Percentiles rank a stretch among this genome's conserved stretches.
phyloP scores from a whole-genome alignment of 2,329 filamentous ascomycete genomes.

The Fusarium sp. region DNA sequence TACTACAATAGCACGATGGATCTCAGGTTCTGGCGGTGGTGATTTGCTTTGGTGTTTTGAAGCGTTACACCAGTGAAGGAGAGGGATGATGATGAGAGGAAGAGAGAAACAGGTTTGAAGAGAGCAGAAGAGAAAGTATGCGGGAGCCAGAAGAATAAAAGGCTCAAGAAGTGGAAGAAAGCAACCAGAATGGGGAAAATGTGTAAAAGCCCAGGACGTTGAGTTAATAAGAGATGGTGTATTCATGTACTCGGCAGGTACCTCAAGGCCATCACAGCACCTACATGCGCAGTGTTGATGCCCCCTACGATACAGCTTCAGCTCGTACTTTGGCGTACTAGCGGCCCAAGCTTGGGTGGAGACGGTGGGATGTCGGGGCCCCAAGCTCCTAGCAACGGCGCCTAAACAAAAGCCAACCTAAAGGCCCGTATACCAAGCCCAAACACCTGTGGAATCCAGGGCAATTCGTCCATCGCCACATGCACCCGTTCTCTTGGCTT shows the following conservation, averaged over 20 bases:
- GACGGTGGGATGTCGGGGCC: conserved; percentile 27
- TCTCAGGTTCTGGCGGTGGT: conserved; percentile 17
- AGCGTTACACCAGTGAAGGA: conserved; percentile 7
- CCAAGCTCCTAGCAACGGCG: conserved; percentile 45
- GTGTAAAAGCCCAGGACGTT: conserved; percentile 19
- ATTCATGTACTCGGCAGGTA: conserved; percentile 35
- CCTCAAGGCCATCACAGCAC: conserved; percentile 17
- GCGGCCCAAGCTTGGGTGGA: conserved; percentile 40
- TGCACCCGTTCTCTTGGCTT: conserved; percentile 26
- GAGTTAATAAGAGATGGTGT: conserved; percentile 22
- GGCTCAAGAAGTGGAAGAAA: conserved; percentile 18
- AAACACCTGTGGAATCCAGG: conserved; percentile 25
- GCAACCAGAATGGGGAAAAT: neutral
- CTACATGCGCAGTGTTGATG: conserved; percentile 23
- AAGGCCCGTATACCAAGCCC: conserved; percentile 21
- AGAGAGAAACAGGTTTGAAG: neutral
- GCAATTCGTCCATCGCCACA: conserved; percentile 27
- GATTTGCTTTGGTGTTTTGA: conserved; percentile 20
- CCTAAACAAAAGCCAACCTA: conserved; percentile 40
- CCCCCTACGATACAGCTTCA: conserved; percentile 30
- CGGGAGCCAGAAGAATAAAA: neutral
- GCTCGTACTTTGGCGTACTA: conserved; percentile 35
- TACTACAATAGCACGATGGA: conserved; percentile 4
- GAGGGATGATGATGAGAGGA: conserved; percentile 8
- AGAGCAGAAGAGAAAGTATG: neutral